Base-by-base conservation (phyloP, 2,329 filamentous ascomycete species). In the Penicillium sumatraense region DNA sequence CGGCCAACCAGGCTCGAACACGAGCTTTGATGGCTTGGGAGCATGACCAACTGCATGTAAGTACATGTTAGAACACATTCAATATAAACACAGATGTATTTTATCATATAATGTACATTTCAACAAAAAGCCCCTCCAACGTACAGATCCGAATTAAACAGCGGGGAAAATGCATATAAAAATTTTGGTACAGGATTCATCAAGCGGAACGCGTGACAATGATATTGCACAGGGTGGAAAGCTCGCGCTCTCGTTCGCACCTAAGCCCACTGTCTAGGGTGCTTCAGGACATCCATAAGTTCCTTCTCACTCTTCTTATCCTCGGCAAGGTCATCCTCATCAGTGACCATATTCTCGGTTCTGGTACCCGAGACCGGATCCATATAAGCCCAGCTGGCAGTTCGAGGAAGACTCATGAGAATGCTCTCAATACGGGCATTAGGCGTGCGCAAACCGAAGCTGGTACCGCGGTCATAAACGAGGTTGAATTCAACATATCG, bases 401-500 rank as follows among this genome's bases (percentile, higher is more conserved):
- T 98, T 62, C 96, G 80, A 5, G 95, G 95, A 72, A 99, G 78
- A 76, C 91, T 97, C 92, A 99, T 98, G 63, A 99, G 78, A 55
- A 99, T 99, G 74, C 93, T 97, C 81, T 99, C 95, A 2, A 99
- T 87, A 58, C 95, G 84, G 5, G 93, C 89, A 38, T 91, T 91
- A 0, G 95, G 95, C 0, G 93, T 96, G 69, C 95, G 95, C 60
- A 99, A 79, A 1, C 95, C 95, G 74, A 99, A 99, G 7, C 90
- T 88, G 2, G 95, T 99, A 2, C 95, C 95, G 23, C 95, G 86
- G 78, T 99, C 95, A 76, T 99, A 93, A 53, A 99, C 91, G 33
- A 99, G 83, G 77, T 99, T 99, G 77, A 99, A 99, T 77, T 99
- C 95, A 60, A 99, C 95, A 72, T 99, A 99, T 68, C 92, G 84